Conservation (phyloP, 2,329 filamentous ascomycete species). For the Aspergillus sergii region DNA sequence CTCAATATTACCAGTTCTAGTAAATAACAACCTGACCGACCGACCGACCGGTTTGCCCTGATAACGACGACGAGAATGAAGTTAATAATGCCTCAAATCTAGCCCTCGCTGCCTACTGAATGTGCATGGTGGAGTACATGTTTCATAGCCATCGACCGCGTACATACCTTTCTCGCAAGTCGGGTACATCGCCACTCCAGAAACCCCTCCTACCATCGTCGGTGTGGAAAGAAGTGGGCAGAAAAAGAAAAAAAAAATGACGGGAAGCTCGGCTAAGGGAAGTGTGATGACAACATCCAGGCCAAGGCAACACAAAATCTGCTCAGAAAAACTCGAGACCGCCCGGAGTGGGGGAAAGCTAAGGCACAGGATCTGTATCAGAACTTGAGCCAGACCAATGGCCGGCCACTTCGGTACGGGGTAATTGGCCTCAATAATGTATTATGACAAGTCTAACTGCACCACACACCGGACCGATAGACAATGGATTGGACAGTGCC, state of each 20-base stretch:
- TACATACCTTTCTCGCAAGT: background rate
- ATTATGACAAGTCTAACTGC: conserved; percentile 19
- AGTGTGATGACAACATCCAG: conserved; percentile 2
- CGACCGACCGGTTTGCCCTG: background rate
- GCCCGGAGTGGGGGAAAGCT: background rate
- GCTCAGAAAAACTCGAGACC: background rate
- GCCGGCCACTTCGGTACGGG: background rate
- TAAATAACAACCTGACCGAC: background rate
- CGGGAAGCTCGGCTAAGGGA: conserved; percentile 6
- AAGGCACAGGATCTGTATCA: conserved; percentile 7
- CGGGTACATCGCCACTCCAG: background rate
- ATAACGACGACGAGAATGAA: background rate
- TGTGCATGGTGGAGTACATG: conserved; percentile 2
- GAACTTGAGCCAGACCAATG: conserved; percentile 5
- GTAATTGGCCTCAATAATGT: conserved; percentile 11
- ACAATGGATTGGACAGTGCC: conserved; percentile 3
- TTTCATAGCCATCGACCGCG: background rate
- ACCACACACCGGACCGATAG: conserved; percentile 3
- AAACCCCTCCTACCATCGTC: background rate
- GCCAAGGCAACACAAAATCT: background rate
- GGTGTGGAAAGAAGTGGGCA: background rate
- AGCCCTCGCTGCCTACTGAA: background rate
- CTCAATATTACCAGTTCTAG: background rate
- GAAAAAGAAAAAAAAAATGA: background rate
- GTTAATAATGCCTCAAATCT: conserved; percentile 4